phyloP scores from a whole-genome alignment of 139 green algal genomes.

The Bryopsis sp. region DNA sequence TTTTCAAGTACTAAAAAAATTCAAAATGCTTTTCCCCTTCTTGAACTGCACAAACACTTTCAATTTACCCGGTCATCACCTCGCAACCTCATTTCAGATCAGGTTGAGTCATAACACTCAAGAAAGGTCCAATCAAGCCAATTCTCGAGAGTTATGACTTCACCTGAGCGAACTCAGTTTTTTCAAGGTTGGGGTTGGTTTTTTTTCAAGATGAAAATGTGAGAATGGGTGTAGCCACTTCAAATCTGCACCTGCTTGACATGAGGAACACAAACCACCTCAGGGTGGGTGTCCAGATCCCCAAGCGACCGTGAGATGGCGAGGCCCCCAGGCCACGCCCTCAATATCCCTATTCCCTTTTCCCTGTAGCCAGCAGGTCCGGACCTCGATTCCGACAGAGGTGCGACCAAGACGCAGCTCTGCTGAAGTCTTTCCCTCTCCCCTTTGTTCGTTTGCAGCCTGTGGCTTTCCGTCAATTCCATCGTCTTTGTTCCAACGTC shows the following conservation, averaged over 20 bases:
- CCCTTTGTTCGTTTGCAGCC: background rate
- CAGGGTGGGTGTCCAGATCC: background rate
- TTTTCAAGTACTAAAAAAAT: too few species aligned
- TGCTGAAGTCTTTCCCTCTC: background rate
- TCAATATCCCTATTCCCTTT: background rate
- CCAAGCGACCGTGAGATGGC: background rate
- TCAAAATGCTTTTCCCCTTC: too few species aligned
- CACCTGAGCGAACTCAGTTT: too few species aligned
- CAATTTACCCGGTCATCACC: too few species aligned
- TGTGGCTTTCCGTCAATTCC: background rate
- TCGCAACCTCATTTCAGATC: too few species aligned
- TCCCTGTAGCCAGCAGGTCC: background rate
- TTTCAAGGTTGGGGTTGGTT: too few species aligned
- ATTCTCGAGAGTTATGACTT: too few species aligned
- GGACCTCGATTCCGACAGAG: background rate
- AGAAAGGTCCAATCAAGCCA: too few species aligned
- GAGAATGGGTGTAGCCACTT: too few species aligned
- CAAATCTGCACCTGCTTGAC: constrained; percentile 1
- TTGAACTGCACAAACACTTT: too few species aligned
- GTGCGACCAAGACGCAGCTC: background rate
- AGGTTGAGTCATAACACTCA: too few species aligned
- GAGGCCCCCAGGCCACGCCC: background rate
- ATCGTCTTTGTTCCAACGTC: background rate
- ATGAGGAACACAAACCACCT: background rate
- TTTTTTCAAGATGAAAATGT: too few species aligned